A percentile compares a stretch with the other conserved stretches of the same genome.
Conservation (phyloP, 2,329 filamentous ascomycete species). For the Clarireedia homoeocarpa region DNA sequence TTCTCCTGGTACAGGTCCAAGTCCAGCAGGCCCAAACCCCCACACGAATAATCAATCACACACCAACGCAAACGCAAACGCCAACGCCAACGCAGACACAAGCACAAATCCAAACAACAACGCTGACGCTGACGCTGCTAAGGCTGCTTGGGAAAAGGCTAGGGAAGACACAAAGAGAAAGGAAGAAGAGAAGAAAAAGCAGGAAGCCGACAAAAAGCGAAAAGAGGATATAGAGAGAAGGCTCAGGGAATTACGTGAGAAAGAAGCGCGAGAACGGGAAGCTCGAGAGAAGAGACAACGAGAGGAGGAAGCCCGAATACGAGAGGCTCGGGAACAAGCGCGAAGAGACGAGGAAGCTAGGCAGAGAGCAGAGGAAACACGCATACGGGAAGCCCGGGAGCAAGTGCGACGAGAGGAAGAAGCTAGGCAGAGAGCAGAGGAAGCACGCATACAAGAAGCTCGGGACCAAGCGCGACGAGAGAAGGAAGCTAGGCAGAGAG, state of each 20-base stretch:
- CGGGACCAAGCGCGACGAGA: constrained; percentile 9
- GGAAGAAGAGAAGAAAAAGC: constrained; percentile 58
- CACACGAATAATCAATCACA: background rate
- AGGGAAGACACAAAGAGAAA: constrained; percentile 58
- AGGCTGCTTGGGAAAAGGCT: constrained; percentile 58
- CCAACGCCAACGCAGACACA: constrained; percentile 6
- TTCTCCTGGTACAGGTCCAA: constrained; percentile 11
- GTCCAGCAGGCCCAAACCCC: constrained; percentile 1
- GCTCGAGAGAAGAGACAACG: constrained; percentile 32
- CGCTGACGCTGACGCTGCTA: constrained; percentile 19
- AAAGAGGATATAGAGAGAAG: constrained; percentile 47
- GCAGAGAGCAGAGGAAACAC: constrained; percentile 14
- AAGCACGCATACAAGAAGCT: background rate
- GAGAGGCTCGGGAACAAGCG: constrained; percentile 35
- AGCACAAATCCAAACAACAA: constrained; percentile 3
- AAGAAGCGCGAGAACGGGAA: constrained; percentile 39
- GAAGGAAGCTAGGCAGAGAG: constrained; percentile 20
- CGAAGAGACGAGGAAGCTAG: constrained; percentile 17
- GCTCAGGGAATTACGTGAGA: constrained; percentile 48
- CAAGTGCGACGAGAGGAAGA: background rate
- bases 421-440: background rate
- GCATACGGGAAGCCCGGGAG: constrained; percentile 10
- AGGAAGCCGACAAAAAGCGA: constrained; percentile 53
- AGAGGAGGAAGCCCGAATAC: constrained; percentile 44
- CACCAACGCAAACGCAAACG: constrained; percentile 12